Percentiles rank a stretch among this genome's conserved stretches.
phyloP scores from a whole-genome alignment of 768 basidiomycete species.

The Xanthoconium purpureum region DNA sequence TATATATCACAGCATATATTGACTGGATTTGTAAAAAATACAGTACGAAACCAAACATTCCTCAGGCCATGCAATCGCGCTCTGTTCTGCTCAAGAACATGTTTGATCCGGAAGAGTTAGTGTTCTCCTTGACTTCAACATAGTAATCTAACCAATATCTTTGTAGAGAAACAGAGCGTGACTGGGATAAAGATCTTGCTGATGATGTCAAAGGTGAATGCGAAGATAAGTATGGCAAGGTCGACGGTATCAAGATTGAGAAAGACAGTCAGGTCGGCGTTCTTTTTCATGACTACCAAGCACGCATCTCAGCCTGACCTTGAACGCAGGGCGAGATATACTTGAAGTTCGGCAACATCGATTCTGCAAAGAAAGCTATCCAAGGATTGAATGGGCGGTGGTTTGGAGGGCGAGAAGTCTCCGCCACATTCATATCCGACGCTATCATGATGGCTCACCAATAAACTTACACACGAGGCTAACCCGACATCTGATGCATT shows the following conservation, averaged over 20 bases:
- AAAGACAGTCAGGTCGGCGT: slow-evolving; percentile 82
- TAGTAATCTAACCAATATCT: slow-evolving; percentile 5
- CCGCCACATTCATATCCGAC: slow-evolving; percentile 87
- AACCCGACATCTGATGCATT: slow-evolving; percentile 29
- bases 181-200: slow-evolving; percentile 95
- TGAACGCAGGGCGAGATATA: slow-evolving; percentile 87
- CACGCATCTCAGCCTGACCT: slow-evolving; percentile 8
- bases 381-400: slow-evolving; percentile 93
- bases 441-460: slow-evolving; percentile 92
- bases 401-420: slow-evolving; percentile 91
- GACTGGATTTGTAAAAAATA: slow-evolving; percentile 8
- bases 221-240: slow-evolving; percentile 84
- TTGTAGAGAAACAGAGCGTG: slow-evolving; percentile 84
- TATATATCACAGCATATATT: slow-evolving; percentile 2
- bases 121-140: slow-evolving; percentile 7
- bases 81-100: slow-evolving; percentile 91
- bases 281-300: neutral
- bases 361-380: slow-evolving; percentile 78
- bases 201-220: slow-evolving; percentile 97
- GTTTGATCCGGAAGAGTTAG: slow-evolving; percentile 96
- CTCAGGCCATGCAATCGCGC: slow-evolving; percentile 83
- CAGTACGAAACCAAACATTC: slow-evolving; percentile 76
- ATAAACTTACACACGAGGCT: slow-evolving; percentile 36
- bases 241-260: slow-evolving; percentile 87
- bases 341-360: slow-evolving; percentile 81